Evolutionary conservation across 305 asterid species (phyloP).

Genomic region (Striga hermonthica): DNA sequence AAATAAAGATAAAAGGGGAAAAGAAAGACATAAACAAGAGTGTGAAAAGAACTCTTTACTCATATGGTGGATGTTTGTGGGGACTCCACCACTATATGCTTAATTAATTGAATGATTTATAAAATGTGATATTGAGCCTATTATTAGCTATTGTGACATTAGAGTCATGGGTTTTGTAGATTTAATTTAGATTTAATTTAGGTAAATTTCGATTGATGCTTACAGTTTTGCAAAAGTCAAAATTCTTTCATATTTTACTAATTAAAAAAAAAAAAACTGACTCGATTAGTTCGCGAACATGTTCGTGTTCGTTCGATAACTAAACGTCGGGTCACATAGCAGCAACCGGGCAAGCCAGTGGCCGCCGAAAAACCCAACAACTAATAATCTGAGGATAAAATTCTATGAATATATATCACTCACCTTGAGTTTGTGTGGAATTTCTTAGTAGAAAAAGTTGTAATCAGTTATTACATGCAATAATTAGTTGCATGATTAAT

Average conservation of each 20-base stretch:
- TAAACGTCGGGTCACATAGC: no score
- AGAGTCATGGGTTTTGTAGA: no score
- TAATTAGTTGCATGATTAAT: neutral
- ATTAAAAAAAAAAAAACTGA: no score
- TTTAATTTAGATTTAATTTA: no score
- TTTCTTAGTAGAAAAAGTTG: constrained; percentile 22
- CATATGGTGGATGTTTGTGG: constrained; percentile 41
- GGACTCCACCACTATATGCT: constrained; percentile 39
- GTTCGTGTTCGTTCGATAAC: constrained; percentile 13
- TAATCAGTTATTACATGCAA: no score
- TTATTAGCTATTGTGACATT: constrained; percentile 10
- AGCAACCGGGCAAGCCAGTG: no score
- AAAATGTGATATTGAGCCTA: neutral
- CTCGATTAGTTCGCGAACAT: no score
- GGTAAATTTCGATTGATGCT: no score
- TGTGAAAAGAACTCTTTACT: constrained; percentile 41
- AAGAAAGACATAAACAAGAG: neutral
- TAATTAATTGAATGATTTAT: constrained; percentile 8
- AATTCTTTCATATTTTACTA: no score
- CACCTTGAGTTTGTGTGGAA: constrained; percentile 29
- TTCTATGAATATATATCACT: constrained; percentile 34
- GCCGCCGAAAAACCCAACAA: neutral
- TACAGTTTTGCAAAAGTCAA: no score
- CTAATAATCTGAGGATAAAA: constrained; percentile 19
- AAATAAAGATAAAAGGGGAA: neutral